Conservation (phyloP, 129 eudicot species). For the Pittosporum tobira region DNA sequence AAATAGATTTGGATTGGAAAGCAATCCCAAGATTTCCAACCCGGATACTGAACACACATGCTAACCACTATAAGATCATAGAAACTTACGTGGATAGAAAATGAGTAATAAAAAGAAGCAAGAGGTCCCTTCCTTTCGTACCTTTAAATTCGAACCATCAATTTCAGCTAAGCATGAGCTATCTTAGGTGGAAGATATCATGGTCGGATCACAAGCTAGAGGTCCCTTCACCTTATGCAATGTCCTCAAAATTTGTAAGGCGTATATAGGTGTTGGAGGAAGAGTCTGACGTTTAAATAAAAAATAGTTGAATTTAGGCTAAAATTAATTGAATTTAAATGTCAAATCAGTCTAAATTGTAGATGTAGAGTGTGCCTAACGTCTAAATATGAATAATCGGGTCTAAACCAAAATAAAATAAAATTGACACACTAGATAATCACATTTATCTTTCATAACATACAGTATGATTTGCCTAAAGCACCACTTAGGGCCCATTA, state of each 20-base stretch:
- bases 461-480: too few relatives aligned
- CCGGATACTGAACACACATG: slow-evolving; percentile 33
- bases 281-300: too few relatives aligned
- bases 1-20: slow-evolving; percentile 13
- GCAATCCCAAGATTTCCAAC: slow-evolving; percentile 7
- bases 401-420: too few relatives aligned
- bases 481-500: too few relatives aligned
- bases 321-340: too few relatives aligned
- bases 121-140: slow-evolving; percentile 41
- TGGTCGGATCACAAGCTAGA: neutral
- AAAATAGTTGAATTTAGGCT: too few relatives aligned
- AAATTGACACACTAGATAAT: too few relatives aligned
- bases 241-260: neutral
- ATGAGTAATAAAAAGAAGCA: slow-evolving; percentile 23
- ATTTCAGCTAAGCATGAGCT: slow-evolving; percentile 7
- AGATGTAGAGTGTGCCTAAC: too few relatives aligned
- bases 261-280: neutral
- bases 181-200: neutral
- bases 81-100: slow-evolving; percentile 15
- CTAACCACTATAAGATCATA: slow-evolving; percentile 52
- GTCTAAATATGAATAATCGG: too few relatives aligned
- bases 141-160: slow-evolving; percentile 45
- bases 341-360: too few relatives aligned
- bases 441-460: too few relatives aligned
- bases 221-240: neutral